Base-by-base conservation (phyloP, 1,284 basidiomycete genomes). In the Jaminaea rosea region DNA sequence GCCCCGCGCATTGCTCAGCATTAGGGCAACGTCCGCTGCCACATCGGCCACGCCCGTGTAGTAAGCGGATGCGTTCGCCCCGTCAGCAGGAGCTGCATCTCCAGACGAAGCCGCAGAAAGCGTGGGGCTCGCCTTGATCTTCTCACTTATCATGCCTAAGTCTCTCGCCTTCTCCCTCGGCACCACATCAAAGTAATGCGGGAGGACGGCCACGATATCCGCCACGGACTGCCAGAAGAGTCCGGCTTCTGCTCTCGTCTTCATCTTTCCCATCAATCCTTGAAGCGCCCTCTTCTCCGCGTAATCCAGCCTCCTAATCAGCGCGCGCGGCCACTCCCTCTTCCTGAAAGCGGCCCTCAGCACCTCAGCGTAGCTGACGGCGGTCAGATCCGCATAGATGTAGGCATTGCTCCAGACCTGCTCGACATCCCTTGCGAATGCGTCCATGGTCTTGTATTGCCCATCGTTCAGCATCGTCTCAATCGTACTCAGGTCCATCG, bases 401-500 rank as follows among this genome's bases (percentile, higher is more conserved):
- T 69, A 73, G 64, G 67, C 80, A 74, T 99, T 99, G 68, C 76
- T 79, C 67, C 96, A 86, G 50, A 97, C 82, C 9, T 93, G 82
- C 56, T 87, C 83, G 51, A 88, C 78, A 66, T 97, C 93, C 53
- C 80, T 79, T 31, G 81, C 83, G 60, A 98, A 85, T 1, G 86
- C 82, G 36, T 44, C 53, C 66, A 72, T 70, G 15, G 59, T 63
- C 5, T 28, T 19, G 57, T 73, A 73, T 0, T 52, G 47, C 9
- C 58, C 61, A 21, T 56, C 53, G 10, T 59, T 59, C 5, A 71
- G 55, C 69, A 88, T 91, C 46, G 78, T 78, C 29, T 76, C 75
- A 69, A 97, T 88, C 9, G 92, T 94, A 9, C 83, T 83, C 50
- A 97, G 84, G 76, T 98, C 92, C 90, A 97, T 98, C 5, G 94